Percentiles rank a stretch among this genome's conserved stretches.
Conservation (phyloP, 257 asterid genomes). For the Coffea eugenioides region DNA sequence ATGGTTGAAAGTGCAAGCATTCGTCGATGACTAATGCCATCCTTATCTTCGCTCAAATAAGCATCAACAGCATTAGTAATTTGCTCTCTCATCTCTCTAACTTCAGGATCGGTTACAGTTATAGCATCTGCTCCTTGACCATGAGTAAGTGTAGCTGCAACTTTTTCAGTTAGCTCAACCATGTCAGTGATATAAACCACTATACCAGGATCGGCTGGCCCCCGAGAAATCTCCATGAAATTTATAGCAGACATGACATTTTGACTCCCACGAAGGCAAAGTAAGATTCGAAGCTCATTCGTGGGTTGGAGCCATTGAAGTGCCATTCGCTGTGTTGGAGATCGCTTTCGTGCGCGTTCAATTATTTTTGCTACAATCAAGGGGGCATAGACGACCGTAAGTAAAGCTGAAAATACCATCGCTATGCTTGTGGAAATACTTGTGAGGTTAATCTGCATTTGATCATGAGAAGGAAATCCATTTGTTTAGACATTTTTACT, state of each 20-base stretch:
- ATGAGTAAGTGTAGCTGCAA: slow-evolving; percentile 69
- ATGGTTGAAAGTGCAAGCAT: slow-evolving; percentile 78
- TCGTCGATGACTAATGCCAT: slow-evolving; percentile 52
- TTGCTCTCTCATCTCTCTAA: slow-evolving; percentile 60
- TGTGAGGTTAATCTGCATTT: slow-evolving; percentile 58
- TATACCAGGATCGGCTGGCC: slow-evolving; percentile 67
- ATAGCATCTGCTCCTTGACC: slow-evolving; percentile 43
- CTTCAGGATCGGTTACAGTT: slow-evolving; percentile 60
- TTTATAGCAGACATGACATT: slow-evolving; percentile 49
- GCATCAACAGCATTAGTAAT: slow-evolving; percentile 38
- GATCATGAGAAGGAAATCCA: not conserved
- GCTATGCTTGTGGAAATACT: slow-evolving; percentile 55
- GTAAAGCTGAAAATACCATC: slow-evolving; percentile 55
- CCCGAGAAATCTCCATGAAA: slow-evolving; percentile 69
- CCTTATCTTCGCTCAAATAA: slow-evolving; percentile 44
- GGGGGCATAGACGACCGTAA: slow-evolving; percentile 68
- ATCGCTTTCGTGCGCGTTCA: slow-evolving; percentile 68
- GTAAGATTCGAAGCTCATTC: slow-evolving; percentile 56
- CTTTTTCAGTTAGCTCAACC: slow-evolving; percentile 68
- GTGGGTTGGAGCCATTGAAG: slow-evolving; percentile 67
- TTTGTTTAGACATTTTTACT: slow-evolving; percentile 8
- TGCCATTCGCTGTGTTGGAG: slow-evolving; percentile 84
- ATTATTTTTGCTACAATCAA: slow-evolving; percentile 64
- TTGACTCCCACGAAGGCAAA: slow-evolving; percentile 62
- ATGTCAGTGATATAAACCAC: slow-evolving; percentile 68